Base-by-base conservation (phyloP, 2,329 filamentous ascomycete genomes). In the Paramyrothecium roridum region DNA sequence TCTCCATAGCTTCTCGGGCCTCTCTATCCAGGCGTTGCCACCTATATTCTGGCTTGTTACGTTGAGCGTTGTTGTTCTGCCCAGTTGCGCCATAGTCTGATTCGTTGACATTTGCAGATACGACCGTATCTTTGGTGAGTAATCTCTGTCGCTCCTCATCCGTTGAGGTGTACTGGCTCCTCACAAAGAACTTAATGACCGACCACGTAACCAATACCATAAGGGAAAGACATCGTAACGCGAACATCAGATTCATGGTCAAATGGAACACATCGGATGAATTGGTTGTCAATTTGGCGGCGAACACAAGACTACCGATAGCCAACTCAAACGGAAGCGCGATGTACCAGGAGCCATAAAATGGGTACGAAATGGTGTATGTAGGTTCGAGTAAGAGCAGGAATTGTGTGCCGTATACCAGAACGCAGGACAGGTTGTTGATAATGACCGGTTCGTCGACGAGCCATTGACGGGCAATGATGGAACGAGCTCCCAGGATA, bases 321-420 rank as follows among this genome's bases (percentile, higher is more conserved):
- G 67, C 62, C 1, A 79, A 65, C 63, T 91, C 88, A 37, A 83
- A 80, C 16, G 76, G 61, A 8, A 87, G 69, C 16, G 81, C 82
- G 17, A 89, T 67, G 30, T 81, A 60, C 78, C 86, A 88, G 13
- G 83, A 82, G 19, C 84, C 86, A 59, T 82, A 81, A 58, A 84
- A 85, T 0, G 86, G 84, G 61, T 86, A 84, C 78, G 84, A 87
- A 11, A 84, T 76, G 2, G 79, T 76, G 52, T 77, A 74, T 30
- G 74, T 66, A 19, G 75, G 73, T 52, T 83, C 80, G 2, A 76
- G 71, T 16, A 89, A 74, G 20, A 77, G 77, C 45, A 81, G 76
- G 56, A 85, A 73, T 61, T 88, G 77, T 16, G 86, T 78, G 3
- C 83, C 80, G 68, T 87, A 90, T n/a, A 84, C 76, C 26, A 90